Base-by-base conservation (phyloP, 371 early-diverging fungal species). In the Syncephalis plumigaleata region DNA sequence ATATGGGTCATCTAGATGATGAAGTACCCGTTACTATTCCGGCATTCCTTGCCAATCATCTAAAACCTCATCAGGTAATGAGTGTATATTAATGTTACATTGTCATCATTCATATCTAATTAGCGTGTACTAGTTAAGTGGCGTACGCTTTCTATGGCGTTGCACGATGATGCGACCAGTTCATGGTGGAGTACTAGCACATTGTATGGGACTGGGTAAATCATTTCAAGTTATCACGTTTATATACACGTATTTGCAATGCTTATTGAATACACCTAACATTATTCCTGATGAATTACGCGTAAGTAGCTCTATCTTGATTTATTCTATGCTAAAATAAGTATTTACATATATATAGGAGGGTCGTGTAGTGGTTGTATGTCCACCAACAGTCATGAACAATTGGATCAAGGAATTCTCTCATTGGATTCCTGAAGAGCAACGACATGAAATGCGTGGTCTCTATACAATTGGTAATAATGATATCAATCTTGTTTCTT, bases 171-270 rank as follows among this genome's bases (percentile, higher is more conserved):
- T 74, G 69, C 55, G 70, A 39, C 60, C 56, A 44, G 61, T 70
- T 18, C 55, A 58, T 37, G 92, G 91, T 0, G 87, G 90, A 45
- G 71, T 91, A 16, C 65, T 95, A 25, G 87, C 89, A 0, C 91
- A 92, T 63, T 68, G 81, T 3, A 91, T 93, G 90, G 93, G 93
- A 0, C 60, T 91, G 18, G 91, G 78, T 4, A 94, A 94, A 61
- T 84, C 89, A 0, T 53, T 91, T 3, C 90, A 91, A 57, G 69
- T 75, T 3, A 73, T 94, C 45, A 59, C 74, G 0, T 71, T 91
- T 25, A 25, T 91, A 1, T 77, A 68, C 37, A 79, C 83, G 0
- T 52, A 87, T 26, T 53, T 72, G 44, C 60, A 57, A 24, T 20
- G n/a, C 26, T 27, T 1, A 15, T 13, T 3, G n/a, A 21, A 1